Conservation (phyloP, 331 rosid genomes). For the Cucumis variabilis region DNA sequence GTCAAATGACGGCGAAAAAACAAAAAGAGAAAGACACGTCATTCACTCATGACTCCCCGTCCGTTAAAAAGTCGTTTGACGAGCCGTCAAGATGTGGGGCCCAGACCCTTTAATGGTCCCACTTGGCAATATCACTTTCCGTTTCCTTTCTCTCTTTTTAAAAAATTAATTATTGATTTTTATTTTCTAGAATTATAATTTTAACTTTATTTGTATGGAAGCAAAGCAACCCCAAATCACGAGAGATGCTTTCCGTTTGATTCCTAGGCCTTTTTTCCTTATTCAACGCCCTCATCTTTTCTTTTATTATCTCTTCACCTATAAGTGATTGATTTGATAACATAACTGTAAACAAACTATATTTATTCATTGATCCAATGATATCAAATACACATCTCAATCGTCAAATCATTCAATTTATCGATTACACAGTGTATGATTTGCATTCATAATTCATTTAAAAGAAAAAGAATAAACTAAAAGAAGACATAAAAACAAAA, state of each 20-base stretch:
- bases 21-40: background rate
- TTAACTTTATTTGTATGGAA: no score
- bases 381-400: no score
- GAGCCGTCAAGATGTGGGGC: constrained; percentile 1
- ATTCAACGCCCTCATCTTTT: background rate
- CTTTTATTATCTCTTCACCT: background rate
- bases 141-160: no score
- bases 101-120: background rate
- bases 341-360: no score
- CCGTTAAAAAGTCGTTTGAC: constrained; percentile 21
- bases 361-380: no score
- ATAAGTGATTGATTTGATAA: no score
- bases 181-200: background rate
- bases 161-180: background rate
- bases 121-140: background rate
- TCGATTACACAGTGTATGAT: background rate
- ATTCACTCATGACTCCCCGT: background rate
- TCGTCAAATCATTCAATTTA: no score
- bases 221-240: background rate
- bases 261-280: background rate
- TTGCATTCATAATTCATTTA: background rate
- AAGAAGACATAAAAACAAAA: background rate
- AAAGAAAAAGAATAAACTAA: background rate
- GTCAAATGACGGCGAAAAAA: background rate
- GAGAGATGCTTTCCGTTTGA: background rate